These are phyloP conservation scores for Rhinocladiella similis DNA, from an alignment of 2,329 filamentous ascomycete species.

Conservation along the genomic window DNA sequence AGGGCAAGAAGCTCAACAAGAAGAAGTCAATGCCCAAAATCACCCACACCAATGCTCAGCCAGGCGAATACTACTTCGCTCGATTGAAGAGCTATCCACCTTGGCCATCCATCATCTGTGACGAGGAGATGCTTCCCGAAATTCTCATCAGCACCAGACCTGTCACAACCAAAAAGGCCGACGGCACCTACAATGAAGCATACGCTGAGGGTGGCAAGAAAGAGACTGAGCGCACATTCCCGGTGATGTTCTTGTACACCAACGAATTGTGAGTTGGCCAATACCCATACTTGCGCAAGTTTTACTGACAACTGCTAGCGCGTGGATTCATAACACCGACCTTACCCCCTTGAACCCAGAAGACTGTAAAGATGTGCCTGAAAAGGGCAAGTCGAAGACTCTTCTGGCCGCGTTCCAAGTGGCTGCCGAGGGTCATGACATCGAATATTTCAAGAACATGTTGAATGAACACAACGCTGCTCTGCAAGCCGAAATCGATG, in stretches of 20 bases:
- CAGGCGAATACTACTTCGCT: constrained; percentile 88
- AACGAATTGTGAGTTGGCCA: constrained; percentile 86
- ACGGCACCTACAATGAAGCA: constrained; percentile 84
- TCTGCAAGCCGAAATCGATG: constrained; percentile 58
- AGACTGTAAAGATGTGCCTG: constrained; percentile 66
- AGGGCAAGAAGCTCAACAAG: constrained; percentile 78
- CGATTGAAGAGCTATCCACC: constrained; percentile 92
- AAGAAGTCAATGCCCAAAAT: constrained; percentile 77
- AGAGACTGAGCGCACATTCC: constrained; percentile 79
- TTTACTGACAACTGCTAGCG: constrained; percentile 54
- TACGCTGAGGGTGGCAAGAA: constrained; percentile 87
- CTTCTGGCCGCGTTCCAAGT: constrained; percentile 77
- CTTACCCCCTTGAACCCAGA: constrained; percentile 75
- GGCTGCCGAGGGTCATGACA: constrained; percentile 72
- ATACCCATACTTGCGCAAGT: too few relatives aligned
- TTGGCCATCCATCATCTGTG: constrained; percentile 92
- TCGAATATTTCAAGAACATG: constrained; percentile 81
- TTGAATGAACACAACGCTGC: constrained; percentile 61
- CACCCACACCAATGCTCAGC: constrained; percentile 75
- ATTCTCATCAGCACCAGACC: constrained; percentile 75
- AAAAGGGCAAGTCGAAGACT: constrained; percentile 75
- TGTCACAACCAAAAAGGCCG: constrained; percentile 75
- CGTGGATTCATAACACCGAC: constrained; percentile 86
- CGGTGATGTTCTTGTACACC: constrained; percentile 90
- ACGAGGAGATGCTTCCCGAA: constrained; percentile 88